Evolutionary conservation across 306 rosid genomes (phyloP).

Genomic region (Dryas drummondii): DNA sequence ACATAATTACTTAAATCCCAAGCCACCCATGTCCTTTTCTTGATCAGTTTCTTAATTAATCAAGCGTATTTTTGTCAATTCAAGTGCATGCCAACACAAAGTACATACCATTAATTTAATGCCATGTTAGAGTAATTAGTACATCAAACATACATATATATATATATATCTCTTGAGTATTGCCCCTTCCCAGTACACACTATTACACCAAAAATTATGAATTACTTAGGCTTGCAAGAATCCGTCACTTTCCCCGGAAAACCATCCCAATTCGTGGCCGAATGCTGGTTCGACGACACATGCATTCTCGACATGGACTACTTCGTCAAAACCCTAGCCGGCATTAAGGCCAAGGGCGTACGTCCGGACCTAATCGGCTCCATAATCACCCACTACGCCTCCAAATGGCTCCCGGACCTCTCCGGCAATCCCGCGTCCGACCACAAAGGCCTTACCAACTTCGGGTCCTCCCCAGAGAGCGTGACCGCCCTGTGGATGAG

Average conservation of each 20-base stretch:
- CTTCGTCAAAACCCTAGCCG: conserved; percentile 83
- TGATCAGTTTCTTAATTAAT: neutral
- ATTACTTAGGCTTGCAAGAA: conserved; percentile 33
- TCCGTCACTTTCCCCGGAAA: conserved; percentile 39
- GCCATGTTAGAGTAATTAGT: neutral
- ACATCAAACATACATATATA: neutral
- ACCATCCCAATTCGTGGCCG: conserved; percentile 47
- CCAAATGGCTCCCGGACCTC: conserved; percentile 93
- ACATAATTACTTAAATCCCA: neutral
- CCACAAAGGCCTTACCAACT: conserved; percentile 31
- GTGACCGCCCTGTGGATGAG: conserved; percentile 75
- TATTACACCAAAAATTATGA: conserved; percentile 26
- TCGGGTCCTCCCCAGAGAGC: conserved; percentile 54
- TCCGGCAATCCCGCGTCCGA: conserved; percentile 29
- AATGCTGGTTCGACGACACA: conserved; percentile 82
- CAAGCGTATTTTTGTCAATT: conserved; percentile 2
- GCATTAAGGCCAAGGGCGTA: conserved; percentile 80
- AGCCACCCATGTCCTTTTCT: conserved; percentile 2
- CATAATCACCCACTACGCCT: conserved; percentile 82
- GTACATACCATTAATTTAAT: no score
- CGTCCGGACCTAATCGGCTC: conserved; percentile 75
- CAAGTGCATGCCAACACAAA: neutral
- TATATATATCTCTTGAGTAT: neutral
- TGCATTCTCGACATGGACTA: conserved; percentile 90
- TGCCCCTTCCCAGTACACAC: neutral